Evolutionary conservation across 2,329 filamentous ascomycete species (phyloP), one percentile per base, ranked within the genome.

Genomic region (Emmonsiellopsis sp.): DNA sequence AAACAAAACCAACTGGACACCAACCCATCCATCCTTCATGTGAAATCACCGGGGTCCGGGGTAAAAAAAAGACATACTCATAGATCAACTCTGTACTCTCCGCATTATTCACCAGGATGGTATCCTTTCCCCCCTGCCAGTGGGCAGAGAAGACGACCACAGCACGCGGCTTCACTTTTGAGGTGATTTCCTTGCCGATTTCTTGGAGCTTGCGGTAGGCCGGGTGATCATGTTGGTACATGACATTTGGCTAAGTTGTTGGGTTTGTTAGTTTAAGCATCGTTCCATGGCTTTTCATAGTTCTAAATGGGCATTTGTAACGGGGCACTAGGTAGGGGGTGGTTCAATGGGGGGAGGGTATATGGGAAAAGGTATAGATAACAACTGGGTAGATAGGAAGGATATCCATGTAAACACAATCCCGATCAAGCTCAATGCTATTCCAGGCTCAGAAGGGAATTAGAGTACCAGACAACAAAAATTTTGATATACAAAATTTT

Each of bases 61-160:
- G 51, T 41, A 54, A 50, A 20, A 37, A 51, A 15, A 11, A 40
- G 41, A 60, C 67, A 54, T 67, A 81, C 79, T 89, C 85, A 65
- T 87, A 89, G 50, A 89, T 85, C 58, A 89, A 64, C 54, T 84
- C 79, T 3, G 79, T 82, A n/a, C 76, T 70, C 54, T 81, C 81
- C 2, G 79, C 82, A 7, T 78, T 80, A 65, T 88, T 89, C 59
- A 89, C 77, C 61, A 84, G 73, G 57, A 89, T 78, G 3, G 72
- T 75, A 60, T 77, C 72, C 40, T 70, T 68, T 1, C 63, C 52
- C 6, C 77, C 82, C 69, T 87, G 83, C 86, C 87, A 90, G 67
- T 91, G 86, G 1, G 85, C 87, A 0, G 86, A 89, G 65, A 91
- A 85, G 30, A 89, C 83, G 1, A 90, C 81, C 13, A 90, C 78